Conservation (phyloP, 2,329 filamentous ascomycete species). For the Lecanoromycetidae sp. region DNA sequence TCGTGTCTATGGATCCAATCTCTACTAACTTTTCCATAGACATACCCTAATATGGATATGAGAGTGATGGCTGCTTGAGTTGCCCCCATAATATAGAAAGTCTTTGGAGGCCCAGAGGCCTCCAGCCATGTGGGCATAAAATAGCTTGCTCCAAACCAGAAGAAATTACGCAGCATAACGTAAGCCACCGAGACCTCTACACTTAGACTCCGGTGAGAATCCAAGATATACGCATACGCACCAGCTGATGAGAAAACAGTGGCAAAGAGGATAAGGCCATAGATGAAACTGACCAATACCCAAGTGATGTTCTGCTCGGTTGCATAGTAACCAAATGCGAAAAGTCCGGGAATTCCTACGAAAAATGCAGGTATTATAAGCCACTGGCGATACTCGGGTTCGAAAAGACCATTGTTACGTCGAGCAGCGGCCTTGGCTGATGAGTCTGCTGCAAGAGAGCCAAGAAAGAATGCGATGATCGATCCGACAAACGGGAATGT, state of each 20-base stretch:
- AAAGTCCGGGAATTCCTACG: background rate
- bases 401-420: background rate
- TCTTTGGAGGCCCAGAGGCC: background rate
- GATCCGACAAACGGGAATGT: background rate
- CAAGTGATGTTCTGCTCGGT: background rate
- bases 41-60: too few species aligned
- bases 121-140: background rate
- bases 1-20: too few species aligned
- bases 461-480: background rate
- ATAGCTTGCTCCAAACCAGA: background rate
- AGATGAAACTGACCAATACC: background rate
- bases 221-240: background rate
- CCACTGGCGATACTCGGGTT: background rate
- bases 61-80: too few species aligned
- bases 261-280: background rate
- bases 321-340: background rate
- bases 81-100: too few species aligned
- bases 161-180: background rate
- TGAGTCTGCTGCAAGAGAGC: background rate
- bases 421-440: background rate
- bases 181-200: background rate
- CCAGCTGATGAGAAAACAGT: background rate
- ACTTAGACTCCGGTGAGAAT: background rate
- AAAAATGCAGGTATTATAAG: background rate
- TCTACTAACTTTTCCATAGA: too few species aligned